Conservation (phyloP, 2,329 filamentous ascomycete genomes). For the Sporothrix humicola region DNA sequence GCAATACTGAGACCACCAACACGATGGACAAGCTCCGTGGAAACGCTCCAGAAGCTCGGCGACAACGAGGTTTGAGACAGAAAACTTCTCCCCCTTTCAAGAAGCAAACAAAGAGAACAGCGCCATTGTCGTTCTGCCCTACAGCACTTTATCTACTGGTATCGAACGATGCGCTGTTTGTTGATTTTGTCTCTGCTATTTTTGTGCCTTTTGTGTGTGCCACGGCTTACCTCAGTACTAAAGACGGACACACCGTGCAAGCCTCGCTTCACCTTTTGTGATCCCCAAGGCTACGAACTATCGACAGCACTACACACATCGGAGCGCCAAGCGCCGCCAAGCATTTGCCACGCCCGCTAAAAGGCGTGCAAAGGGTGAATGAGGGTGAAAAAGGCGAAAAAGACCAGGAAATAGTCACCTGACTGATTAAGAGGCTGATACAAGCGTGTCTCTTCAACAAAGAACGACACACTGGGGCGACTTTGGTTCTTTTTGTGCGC, state of each 20-base stretch:
- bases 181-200: too few species aligned
- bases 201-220: not conserved
- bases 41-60: conserved; percentile 10
- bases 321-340: not conserved
- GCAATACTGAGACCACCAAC: not conserved
- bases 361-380: too few species aligned
- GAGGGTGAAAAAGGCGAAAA: too few species aligned
- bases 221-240: not conserved
- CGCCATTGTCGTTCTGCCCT: not conserved
- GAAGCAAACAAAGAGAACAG: not conserved
- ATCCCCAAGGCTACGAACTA: too few species aligned
- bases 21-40: not conserved
- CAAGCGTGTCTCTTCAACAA: not conserved
- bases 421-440: conserved; percentile 6
- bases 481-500: not conserved
- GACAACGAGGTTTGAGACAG: not conserved
- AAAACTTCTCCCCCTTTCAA: not conserved
- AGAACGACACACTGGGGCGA: not conserved
- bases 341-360: conserved; percentile 21
- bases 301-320: not conserved
- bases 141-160: not conserved
- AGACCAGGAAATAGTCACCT: conserved; percentile 11
- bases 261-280: not conserved
- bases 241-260: conserved; percentile 2
- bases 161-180: not conserved